A percentile compares a stretch with the other conserved stretches of the same genome.
phyloP scores from a whole-genome alignment of 805 yeast genomes.

The Lachancea thermotolerans region DNA sequence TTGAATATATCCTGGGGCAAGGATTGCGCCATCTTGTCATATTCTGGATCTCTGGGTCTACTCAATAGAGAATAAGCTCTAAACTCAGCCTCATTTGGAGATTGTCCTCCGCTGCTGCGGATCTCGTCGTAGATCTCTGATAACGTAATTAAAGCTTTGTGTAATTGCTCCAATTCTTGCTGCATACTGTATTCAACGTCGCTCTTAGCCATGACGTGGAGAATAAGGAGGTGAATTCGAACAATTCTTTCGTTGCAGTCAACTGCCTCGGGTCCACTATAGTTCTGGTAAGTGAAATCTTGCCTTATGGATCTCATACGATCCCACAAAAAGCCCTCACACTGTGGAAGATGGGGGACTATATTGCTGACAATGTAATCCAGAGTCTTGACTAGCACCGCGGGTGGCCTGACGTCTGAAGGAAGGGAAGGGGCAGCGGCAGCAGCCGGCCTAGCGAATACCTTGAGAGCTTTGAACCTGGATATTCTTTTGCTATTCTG shows the following conservation, averaged over 20 bases:
- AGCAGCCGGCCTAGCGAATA: constrained; percentile 94
- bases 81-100: constrained; percentile 88
- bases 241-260: constrained; percentile 90
- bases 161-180: constrained; percentile 91
- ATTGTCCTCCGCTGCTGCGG: constrained; percentile 56
- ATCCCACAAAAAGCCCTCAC: constrained; percentile 94
- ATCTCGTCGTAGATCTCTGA: constrained; percentile 82
- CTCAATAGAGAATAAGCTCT: constrained; percentile 79
- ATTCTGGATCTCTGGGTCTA: constrained; percentile 76
- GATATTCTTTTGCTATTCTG: constrained; percentile 48
- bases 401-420: constrained; percentile 94
- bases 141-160: constrained; percentile 82
- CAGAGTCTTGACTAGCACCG: constrained; percentile 56
- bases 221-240: constrained; percentile 71
- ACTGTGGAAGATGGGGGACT: constrained; percentile 63
- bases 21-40: constrained; percentile 66
- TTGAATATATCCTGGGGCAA: constrained; percentile 53
- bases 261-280: constrained; percentile 86
- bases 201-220: constrained; percentile 79
- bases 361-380: constrained; percentile 62
- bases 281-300: constrained; percentile 94
- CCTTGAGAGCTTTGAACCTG: constrained; percentile 64
- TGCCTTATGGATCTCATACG: constrained; percentile 94
- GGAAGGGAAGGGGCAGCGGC: constrained; percentile 98
- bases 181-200: constrained; percentile 77